A percentile compares a stretch with the other conserved stretches of the same genome.
phyloP scores from a whole-genome alignment of 169 alveolate species.

The Plasmodium knowlesi region DNA sequence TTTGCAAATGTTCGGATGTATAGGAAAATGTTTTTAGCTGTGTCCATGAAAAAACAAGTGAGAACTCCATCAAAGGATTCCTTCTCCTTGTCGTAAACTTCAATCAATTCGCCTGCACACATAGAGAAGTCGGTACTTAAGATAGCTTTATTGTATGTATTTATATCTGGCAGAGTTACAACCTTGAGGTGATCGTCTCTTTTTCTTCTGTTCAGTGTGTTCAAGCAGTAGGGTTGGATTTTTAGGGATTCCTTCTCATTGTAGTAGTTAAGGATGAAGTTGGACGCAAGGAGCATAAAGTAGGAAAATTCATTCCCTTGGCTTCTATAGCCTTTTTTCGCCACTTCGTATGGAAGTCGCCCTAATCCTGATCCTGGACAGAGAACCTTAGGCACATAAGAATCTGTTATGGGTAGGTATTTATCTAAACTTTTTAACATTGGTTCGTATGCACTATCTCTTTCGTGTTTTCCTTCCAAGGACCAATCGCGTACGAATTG shows the following conservation, averaged over 20 bases:
- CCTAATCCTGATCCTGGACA: conserved; percentile 98
- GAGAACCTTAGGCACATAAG: conserved; percentile 86
- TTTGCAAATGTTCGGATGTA: conserved; percentile 95
- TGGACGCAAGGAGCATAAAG: conserved; percentile 94
- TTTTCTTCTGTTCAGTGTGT: conserved; percentile 84
- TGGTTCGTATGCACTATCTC: conserved; percentile 95
- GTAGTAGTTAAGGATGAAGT: conserved; percentile 87
- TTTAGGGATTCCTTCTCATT: conserved; percentile 78
- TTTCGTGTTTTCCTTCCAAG: conserved; percentile 93
- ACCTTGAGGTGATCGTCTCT: conserved; percentile 91
- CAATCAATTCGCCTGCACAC: conserved; percentile 98
- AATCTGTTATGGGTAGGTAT: conserved; percentile 84
- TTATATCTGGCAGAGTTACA: conserved; percentile 94
- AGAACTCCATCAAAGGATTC: conserved; percentile 94
- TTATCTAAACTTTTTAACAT: conserved; percentile 91
- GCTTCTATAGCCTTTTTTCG: conserved; percentile 95
- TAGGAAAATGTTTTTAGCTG: conserved; percentile 96
- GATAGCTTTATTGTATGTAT: conserved; percentile 82
- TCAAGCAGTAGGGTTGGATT: conserved; percentile 88
- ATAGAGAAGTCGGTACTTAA: conserved; percentile 90
- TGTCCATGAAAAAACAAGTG: conserved; percentile 97
- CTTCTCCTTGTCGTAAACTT: conserved; percentile 82
- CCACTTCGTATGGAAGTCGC: conserved; percentile 96
- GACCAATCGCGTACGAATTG: conserved; percentile 97
- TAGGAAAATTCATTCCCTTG: conserved; percentile 98